Base-by-base conservation (phyloP, 1,284 basidiomycete species). In the Albatrellus sp. region DNA sequence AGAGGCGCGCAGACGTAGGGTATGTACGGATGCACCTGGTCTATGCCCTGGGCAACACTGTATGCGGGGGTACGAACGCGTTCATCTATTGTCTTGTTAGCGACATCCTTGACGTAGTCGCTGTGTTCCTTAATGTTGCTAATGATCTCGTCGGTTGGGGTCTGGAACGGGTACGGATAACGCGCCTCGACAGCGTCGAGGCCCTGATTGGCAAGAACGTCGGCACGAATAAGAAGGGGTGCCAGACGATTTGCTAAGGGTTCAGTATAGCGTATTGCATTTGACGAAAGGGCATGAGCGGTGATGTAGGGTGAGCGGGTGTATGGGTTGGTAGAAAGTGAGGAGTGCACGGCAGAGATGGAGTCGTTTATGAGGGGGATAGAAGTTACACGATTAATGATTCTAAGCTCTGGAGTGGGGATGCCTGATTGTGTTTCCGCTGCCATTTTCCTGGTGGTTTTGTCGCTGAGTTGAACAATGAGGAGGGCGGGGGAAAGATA, bases 121-220 rank as follows among this genome's bases (percentile, higher is more conserved):
- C 68, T 71, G 45, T 65, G 65, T 48, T 75, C 67, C 54, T 70
- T 74, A 36, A 85, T 66, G 49, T 72, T 74, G n/a, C 63, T 68
- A 29, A 67, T 66, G 24, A 88, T 72, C 7, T 86, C 81, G 54
- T 81, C 79, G 2, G 82, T 76, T 51, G 75, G 75, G 9, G 73
- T 73, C 49, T 75, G 67, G 70, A 88, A 87, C 5, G 83, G 75
- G 57, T 80, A 82, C 10, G 84, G 85, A 57, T 77, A 84, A 37
- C 73, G 72, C 42, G 70, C 67, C 63, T 86, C 70, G 43, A 87
- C 78, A n/a, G 60, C 74, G 55, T 88, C 83, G 41, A 86, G 68
- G 19, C 74, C 80, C 63, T 75, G 78, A 69, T 85, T 84, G 14
- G 80, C 84, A 47, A 65, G 66, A 19, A 61, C 72, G 54, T 88